These are phyloP conservation scores for Plectosphaerella plurivora DNA, from an alignment of 2,329 filamentous ascomycete genomes.

Conservation along the genomic window DNA sequence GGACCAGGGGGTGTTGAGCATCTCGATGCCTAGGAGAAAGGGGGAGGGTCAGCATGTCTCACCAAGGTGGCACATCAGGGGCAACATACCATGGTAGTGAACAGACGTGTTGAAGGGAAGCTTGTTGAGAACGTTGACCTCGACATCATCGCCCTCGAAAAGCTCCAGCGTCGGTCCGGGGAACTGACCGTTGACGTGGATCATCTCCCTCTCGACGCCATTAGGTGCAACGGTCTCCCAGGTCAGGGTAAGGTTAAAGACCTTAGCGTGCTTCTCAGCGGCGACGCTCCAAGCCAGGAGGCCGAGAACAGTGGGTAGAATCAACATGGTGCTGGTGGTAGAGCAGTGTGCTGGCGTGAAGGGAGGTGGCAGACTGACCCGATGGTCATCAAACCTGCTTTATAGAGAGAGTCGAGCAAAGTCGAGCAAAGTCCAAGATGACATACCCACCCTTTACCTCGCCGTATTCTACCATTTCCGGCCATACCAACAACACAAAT, in stretches of 20 bases:
- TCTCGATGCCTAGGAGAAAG: constrained; percentile 22
- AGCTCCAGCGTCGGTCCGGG: constrained; percentile 57
- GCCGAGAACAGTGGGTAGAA: constrained; percentile 3
- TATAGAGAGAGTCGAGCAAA: too few relatives aligned
- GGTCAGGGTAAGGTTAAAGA: constrained; percentile 24
- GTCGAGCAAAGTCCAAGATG: too few relatives aligned
- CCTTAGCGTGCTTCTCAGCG: constrained; percentile 5
- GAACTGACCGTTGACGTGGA: constrained; percentile 55
- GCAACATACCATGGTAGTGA: constrained; percentile 41
- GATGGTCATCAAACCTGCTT: too few relatives aligned
- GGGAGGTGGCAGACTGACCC: too few relatives aligned
- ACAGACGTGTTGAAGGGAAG: constrained; percentile 42
- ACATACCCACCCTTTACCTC: too few relatives aligned
- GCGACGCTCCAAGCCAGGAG: constrained; percentile 10
- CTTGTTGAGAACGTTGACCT: constrained; percentile 39
- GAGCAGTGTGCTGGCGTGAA: too few relatives aligned
- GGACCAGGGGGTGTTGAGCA: constrained; percentile 46
- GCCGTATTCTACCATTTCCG: too few relatives aligned
- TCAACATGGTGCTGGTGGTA: too few relatives aligned
- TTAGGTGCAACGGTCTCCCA: constrained; percentile 35
- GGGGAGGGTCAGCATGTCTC: background rate
- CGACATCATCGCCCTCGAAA: constrained; percentile 43
- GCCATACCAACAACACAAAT: too few relatives aligned
- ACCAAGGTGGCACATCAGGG: background rate
- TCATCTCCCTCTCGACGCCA: constrained; percentile 37